Conservation (phyloP, 2,329 filamentous ascomycete species). For the Aspergillus sp. region DNA sequence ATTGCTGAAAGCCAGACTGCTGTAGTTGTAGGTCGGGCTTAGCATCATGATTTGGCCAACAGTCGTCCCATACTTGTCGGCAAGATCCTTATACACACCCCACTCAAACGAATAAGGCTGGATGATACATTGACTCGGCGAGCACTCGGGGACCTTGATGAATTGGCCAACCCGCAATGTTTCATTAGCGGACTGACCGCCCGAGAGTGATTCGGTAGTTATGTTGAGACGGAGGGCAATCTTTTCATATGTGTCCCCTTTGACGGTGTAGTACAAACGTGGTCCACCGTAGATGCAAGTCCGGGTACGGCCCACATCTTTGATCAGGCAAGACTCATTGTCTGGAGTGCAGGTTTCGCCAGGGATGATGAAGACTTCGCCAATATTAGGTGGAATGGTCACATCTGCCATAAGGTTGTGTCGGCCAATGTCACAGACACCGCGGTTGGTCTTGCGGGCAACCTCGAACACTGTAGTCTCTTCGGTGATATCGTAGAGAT, state of each 20-base stretch:
- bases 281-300: conserved; percentile 23
- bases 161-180: conserved; percentile 10
- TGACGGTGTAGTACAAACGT: conserved; percentile 21
- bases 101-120: conserved; percentile 17
- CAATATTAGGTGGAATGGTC: conserved; percentile 16
- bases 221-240: conserved; percentile 21
- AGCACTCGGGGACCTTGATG: conserved; percentile 18
- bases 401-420: conserved; percentile 22
- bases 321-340: conserved; percentile 16
- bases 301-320: conserved; percentile 4
- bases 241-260: conserved; percentile 19
- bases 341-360: conserved; percentile 18
- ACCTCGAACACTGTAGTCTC: conserved; percentile 13
- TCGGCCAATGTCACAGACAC: conserved; percentile 17
- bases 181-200: not conserved
- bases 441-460: conserved; percentile 13
- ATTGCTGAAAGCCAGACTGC: not conserved
- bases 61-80: conserved; percentile 18
- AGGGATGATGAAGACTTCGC: conserved; percentile 18
- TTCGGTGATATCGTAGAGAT: conserved; percentile 1
- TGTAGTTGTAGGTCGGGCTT: conserved; percentile 22
- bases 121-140: conserved; percentile 16
- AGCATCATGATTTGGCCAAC: conserved; percentile 24
- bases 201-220: conserved; percentile 11
- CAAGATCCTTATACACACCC: conserved; percentile 25